Percentiles rank a stretch among this genome's conserved stretches.
Evolutionary conservation across 805 yeast genomes (phyloP).

Genomic region (Wickerhamiella parazyma): DNA sequence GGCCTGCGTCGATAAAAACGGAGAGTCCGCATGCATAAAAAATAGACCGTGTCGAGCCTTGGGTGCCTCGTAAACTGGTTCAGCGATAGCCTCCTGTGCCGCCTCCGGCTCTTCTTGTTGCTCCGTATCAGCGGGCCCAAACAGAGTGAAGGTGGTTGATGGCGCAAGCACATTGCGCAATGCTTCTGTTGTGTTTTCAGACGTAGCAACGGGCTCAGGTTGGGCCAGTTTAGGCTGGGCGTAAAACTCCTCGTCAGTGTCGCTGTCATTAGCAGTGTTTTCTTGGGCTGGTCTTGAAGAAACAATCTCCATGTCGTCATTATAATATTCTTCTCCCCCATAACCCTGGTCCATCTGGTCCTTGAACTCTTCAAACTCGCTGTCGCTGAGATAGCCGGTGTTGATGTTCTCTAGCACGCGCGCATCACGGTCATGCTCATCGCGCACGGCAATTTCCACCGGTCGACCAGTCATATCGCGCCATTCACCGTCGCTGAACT

Average conservation of each 20-base stretch:
- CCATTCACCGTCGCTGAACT: constrained; percentile 59
- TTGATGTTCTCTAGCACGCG: constrained; percentile 11
- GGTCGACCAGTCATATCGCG: constrained; percentile 66
- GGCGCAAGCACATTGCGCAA: constrained; percentile 49
- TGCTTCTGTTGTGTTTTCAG: constrained; percentile 35
- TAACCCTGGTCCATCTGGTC: constrained; percentile 10
- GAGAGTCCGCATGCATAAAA: constrained; percentile 74
- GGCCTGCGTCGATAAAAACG: constrained; percentile 74
- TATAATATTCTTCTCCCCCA: constrained; percentile 4
- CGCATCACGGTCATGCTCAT: constrained; percentile 19
- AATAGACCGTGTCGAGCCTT: constrained; percentile 38
- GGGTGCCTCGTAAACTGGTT: constrained; percentile 15
- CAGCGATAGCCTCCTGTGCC: constrained; percentile 14
- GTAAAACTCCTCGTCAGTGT: constrained; percentile 11
- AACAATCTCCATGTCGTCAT: constrained; percentile 30
- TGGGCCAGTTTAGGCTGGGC: not conserved
- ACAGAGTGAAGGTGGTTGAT: constrained; percentile 30
- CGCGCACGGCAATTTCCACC: constrained; percentile 40
- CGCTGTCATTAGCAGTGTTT: constrained; percentile 20
- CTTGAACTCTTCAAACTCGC: constrained; percentile 21
- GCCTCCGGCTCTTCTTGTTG: constrained; percentile 17
- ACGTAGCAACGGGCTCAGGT: constrained; percentile 2
- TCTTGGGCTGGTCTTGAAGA: constrained; percentile 18
- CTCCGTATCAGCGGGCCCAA: constrained; percentile 21
- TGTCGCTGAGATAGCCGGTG: constrained; percentile 18